Evolutionary conservation across 2,329 filamentous ascomycete genomes (phyloP).

Genomic region (Aspergillus fumigatiaffinis): DNA sequence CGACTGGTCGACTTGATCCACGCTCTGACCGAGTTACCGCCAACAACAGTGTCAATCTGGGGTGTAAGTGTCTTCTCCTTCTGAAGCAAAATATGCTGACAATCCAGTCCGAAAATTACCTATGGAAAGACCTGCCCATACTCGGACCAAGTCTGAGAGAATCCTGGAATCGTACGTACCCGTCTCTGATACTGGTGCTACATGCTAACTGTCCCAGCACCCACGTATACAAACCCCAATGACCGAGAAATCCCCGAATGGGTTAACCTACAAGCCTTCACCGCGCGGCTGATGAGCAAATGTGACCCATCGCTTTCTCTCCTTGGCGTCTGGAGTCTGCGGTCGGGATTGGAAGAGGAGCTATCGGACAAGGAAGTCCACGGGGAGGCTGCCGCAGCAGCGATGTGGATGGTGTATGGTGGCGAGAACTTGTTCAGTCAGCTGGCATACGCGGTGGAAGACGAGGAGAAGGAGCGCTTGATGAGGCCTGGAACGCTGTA

Average conservation of each 20-base stretch:
- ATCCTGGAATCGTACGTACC: constrained; percentile 7
- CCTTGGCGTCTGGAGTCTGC: constrained; percentile 10
- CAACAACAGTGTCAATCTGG: constrained; percentile 8
- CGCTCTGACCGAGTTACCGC: constrained; percentile 4
- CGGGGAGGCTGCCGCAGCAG: constrained; percentile 1
- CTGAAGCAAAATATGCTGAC: neutral
- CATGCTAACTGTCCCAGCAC: neutral
- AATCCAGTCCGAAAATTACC: neutral
- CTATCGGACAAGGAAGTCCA: neutral
- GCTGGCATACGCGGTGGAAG: neutral
- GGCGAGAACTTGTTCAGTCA: neutral
- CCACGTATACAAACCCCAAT: neutral
- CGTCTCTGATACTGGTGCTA: neutral
- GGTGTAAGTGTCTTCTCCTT: neutral
- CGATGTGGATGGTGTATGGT: constrained; percentile 8
- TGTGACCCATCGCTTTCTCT: neutral
- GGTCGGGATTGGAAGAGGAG: constrained; percentile 6
- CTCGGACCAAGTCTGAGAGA: constrained; percentile 9
- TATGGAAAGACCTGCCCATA: constrained; percentile 10
- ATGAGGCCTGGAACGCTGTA: constrained; percentile 6
- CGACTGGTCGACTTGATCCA: constrained; percentile 6
- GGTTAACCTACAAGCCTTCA: constrained; percentile 10
- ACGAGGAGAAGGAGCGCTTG: neutral
- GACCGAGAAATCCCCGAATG: neutral
- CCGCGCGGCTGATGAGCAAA: constrained; percentile 7